Conservation (phyloP, 768 basidiomycete genomes). For the Hygrophorus pudorinus region DNA sequence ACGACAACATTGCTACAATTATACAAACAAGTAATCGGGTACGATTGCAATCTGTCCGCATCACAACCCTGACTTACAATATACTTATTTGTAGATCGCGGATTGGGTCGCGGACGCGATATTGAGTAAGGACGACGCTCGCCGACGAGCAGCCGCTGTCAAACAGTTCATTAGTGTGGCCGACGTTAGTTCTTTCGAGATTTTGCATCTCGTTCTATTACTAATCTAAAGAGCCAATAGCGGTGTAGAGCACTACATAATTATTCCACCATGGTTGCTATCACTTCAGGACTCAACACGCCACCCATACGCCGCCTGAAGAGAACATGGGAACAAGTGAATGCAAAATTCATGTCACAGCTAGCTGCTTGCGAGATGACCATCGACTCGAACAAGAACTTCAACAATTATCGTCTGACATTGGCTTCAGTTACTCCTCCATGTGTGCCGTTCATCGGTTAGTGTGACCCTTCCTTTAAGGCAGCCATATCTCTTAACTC, state of each 20-base stretch:
- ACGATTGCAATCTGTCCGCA: slow-evolving; percentile 12
- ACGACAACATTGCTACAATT: slow-evolving; percentile 79
- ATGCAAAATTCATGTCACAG: slow-evolving; percentile 58
- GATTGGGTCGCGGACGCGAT: slow-evolving; percentile 87
- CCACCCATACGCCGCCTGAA: slow-evolving; percentile 89
- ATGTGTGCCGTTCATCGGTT: slow-evolving; percentile 95
- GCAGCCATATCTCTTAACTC: slow-evolving; percentile 6
- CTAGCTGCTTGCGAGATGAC: slow-evolving; percentile 80
- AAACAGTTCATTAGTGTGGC: slow-evolving; percentile 90
- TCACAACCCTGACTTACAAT: neutral
- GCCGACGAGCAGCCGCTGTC: slow-evolving; percentile 68
- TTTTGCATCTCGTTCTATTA: neutral
- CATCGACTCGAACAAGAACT: slow-evolving; percentile 90
- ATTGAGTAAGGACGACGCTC: slow-evolving; percentile 72
- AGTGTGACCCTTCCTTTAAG: slow-evolving; percentile 13
- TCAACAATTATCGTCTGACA: slow-evolving; percentile 80
- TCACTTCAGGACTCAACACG: slow-evolving; percentile 89
- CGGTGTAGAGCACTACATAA: slow-evolving; percentile 85
- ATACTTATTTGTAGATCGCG: slow-evolving; percentile 51
- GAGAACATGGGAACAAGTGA: slow-evolving; percentile 88
- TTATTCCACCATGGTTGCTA: slow-evolving; percentile 95
- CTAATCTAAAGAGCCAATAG: slow-evolving; percentile 29
- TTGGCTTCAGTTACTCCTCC: slow-evolving; percentile 81
- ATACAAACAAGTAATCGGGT: slow-evolving; percentile 87
- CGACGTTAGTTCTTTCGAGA: slow-evolving; percentile 49